Evolutionary conservation across 2,329 filamentous ascomycete species (phyloP).

Genomic region (Trichoderma sp.): DNA sequence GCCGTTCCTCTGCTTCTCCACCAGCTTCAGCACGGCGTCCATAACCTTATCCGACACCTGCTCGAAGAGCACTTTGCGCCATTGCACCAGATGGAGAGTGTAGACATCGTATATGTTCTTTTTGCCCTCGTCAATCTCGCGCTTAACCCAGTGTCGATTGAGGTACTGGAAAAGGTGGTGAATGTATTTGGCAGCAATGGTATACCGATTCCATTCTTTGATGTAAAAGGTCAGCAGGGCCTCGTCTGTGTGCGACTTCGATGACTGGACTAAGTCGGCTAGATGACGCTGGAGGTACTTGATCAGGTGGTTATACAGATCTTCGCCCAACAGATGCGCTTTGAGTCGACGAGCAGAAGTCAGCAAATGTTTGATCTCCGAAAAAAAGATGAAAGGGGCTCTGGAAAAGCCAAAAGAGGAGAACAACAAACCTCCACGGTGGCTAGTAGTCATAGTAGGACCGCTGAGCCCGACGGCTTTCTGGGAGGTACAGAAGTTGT

Average conservation of each 20-base stretch:
- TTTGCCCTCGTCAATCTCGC: conserved; percentile 98
- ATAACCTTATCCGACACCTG: conserved; percentile 86
- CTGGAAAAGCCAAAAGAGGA: neutral
- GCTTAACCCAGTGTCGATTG: conserved; percentile 98
- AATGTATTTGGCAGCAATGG: conserved; percentile 92
- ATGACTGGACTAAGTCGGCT: conserved; percentile 67
- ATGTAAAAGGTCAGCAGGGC: conserved; percentile 92
- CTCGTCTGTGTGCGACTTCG: conserved; percentile 82
- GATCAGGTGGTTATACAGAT: conserved; percentile 90
- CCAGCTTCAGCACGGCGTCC: conserved; percentile 89
- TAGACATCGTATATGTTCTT: conserved; percentile 99
- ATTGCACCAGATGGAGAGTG: conserved; percentile 91
- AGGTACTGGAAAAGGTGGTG: conserved; percentile 96
- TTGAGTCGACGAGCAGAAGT: conserved; percentile 1
- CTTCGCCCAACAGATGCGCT: conserved; percentile 94
- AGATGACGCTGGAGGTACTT: conserved; percentile 82
- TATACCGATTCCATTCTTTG: conserved; percentile 94
- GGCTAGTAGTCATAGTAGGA: conserved; percentile 44
- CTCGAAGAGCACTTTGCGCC: conserved; percentile 88
- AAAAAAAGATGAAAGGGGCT: neutral
- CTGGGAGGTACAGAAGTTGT: conserved; percentile 99
- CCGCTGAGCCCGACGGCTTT: conserved; percentile 72
- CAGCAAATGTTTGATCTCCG: neutral
- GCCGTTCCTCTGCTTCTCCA: conserved; percentile 95
- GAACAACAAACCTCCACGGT: conserved; percentile 61